Evolutionary conservation across 2,329 filamentous ascomycete species (phyloP).

Genomic region (Fusarium sororula): DNA sequence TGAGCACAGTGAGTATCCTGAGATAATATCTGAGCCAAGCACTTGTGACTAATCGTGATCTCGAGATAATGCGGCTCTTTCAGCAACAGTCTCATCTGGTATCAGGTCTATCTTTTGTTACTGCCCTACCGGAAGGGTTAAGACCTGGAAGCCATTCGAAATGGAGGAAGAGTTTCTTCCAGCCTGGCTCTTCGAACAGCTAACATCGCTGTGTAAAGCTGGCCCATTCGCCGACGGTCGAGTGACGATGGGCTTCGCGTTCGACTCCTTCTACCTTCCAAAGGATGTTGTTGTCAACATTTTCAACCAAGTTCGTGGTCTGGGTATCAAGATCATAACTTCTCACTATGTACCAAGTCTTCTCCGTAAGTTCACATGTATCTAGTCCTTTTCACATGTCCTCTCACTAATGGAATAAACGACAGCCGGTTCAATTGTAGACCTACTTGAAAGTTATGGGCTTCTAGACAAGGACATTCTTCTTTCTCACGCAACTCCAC

Average conservation of each 20-base stretch:
- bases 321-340: slow-evolving; percentile 6
- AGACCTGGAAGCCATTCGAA: slow-evolving; percentile 4
- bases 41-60: rapidly evolving
- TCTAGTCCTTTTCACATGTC: rapidly evolving
- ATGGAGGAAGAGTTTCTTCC: background rate
- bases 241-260: slow-evolving; percentile 11
- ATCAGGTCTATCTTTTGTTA: slow-evolving; percentile 13
- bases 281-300: background rate
- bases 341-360: slow-evolving; percentile 8
- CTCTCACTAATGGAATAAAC: rapidly evolving
- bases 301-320: background rate
- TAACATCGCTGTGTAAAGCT: background rate
- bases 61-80: background rate
- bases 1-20: background rate
- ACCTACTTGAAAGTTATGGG: background rate
- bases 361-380: background rate
- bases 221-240: background rate
- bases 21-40: rapidly evolving
- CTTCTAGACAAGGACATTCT: slow-evolving; percentile 2
- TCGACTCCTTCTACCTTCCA: slow-evolving; percentile 9
- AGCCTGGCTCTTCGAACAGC: background rate
- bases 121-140: background rate
- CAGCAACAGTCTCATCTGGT: slow-evolving; percentile 3
- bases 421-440: background rate
- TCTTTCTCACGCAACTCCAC: background rate